These are phyloP conservation scores for Picea sitchensis DNA, from an alignment of 75 land plant genomes.

Conservation along the genomic window DNA sequence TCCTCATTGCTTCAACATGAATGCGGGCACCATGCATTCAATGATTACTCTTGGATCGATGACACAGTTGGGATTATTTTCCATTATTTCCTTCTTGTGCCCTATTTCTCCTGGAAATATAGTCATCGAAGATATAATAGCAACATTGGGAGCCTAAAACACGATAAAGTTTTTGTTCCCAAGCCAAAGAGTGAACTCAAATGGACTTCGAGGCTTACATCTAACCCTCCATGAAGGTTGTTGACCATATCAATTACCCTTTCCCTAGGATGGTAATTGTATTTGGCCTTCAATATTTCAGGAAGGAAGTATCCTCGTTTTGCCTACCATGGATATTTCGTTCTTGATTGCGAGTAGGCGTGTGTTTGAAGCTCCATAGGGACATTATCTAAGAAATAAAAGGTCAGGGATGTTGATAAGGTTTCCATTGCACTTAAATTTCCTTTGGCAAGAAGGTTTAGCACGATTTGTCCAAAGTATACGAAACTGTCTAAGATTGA, in stretches of 20 bases:
- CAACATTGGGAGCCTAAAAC: constrained; percentile 68
- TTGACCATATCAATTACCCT: constrained; percentile 39
- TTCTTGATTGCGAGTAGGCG: too few relatives aligned
- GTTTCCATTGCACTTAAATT: constrained; percentile 22
- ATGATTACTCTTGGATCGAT: constrained; percentile 40
- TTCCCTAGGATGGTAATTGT: constrained; percentile 64
- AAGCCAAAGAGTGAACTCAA: constrained; percentile 40
- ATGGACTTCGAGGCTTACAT: constrained; percentile 34
- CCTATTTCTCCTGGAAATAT: constrained; percentile 86
- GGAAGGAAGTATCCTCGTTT: constrained; percentile 53
- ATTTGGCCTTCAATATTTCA: constrained; percentile 56
- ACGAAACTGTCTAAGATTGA: constrained; percentile 25
- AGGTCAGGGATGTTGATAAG: background rate
- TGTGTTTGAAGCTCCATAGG: too few relatives aligned
- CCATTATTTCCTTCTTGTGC: constrained; percentile 65
- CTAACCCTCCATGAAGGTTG: constrained; percentile 58
- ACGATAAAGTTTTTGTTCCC: constrained; percentile 83
- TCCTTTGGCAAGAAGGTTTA: constrained; percentile 53
- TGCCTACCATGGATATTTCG: constrained; percentile 53
- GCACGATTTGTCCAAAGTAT: constrained; percentile 45
- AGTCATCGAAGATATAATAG: constrained; percentile 75
- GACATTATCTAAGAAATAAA: constrained; percentile 9
- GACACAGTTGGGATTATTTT: constrained; percentile 55
- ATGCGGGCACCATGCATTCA: constrained; percentile 74
- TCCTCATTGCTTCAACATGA: constrained; percentile 38